Base-by-base conservation (phyloP, 2,329 filamentous ascomycete genomes). In the Exophiala sp. region DNA sequence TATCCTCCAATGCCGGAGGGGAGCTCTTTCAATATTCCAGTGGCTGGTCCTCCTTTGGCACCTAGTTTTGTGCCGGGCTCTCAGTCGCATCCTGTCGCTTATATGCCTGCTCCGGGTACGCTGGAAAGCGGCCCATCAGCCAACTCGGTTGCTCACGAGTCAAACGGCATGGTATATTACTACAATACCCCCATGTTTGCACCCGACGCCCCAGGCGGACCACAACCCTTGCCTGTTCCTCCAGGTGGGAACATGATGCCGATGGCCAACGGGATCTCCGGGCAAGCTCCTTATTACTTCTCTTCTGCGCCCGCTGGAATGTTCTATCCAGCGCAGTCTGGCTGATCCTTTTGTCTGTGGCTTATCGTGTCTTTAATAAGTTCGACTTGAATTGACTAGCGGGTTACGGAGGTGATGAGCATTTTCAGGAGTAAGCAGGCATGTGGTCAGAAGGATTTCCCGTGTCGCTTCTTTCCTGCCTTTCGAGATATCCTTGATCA, bases 151-250 rank as follows among this genome's bases (percentile, higher is more conserved):
- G 88, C 88, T 0, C 90, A 96, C 66, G 91, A 97, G 71, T 83
- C 84, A 57, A 95, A 95, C 60, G 93, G 93, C 55, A 97, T 94
- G 79, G 89, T 95, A 1, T 97, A 95, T 68, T 98, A 95, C 66
- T 90, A 89, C 62, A 86, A 95, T 63, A 78, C 87, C 6, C 77
- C 82, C n/a, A 50, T 53, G 43, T 52, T 40, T 29, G n/a, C 45
- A 8, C 32, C 80, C 16, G 62, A 65, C 23, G 32, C 47, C 24
- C 51, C 51, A 44, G 61, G 61, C 35, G 70, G 71, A 48, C 61
- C 70, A 27, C 65, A 65, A 40, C 71, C 74, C 48, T 87, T 82
- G 61, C 70, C 76, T 8, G 72, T 77, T 44, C 71, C 76, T 38
- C 68, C 69, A 37, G 65, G 70, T 48, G 72, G 73, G 18, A 79